phyloP scores from a whole-genome alignment of 768 basidiomycete genomes.

The Candolleomyces eurysporus region DNA sequence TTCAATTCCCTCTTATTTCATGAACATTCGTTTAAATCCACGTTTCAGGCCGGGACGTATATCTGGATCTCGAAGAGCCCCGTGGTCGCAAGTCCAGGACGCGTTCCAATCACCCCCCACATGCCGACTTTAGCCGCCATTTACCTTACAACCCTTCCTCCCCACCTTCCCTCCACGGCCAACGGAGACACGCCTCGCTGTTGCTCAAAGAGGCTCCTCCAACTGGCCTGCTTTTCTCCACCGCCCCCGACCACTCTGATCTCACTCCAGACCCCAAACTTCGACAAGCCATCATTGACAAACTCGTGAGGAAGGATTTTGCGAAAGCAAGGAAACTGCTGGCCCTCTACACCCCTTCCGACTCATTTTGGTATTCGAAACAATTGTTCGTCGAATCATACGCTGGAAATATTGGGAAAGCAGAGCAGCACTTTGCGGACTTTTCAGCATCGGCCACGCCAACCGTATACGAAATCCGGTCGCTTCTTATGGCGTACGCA shows the following conservation, averaged over 20 bases:
- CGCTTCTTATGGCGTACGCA: neutral
- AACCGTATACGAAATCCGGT: neutral
- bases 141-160: neutral
- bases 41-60: neutral
- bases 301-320: too few relatives aligned
- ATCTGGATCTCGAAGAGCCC: neutral
- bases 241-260: neutral
- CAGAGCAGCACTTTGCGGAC: neutral
- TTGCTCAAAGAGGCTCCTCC: neutral
- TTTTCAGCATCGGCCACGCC: neutral
- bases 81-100: neutral
- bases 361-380: neutral
- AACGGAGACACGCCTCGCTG: neutral
- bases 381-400: neutral
- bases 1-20: constrained; percentile 18
- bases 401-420: neutral
- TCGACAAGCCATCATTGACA: too few relatives aligned
- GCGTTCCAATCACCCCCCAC: neutral
- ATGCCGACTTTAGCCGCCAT: neutral
- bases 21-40: constrained; percentile 1
- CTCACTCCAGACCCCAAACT: too few relatives aligned
- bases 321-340: neutral
- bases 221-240: neutral
- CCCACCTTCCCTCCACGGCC: neutral
- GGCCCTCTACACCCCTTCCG: neutral